Conservation (phyloP, 2,329 filamentous ascomycete genomes). For the Bipolaris oryzae region DNA sequence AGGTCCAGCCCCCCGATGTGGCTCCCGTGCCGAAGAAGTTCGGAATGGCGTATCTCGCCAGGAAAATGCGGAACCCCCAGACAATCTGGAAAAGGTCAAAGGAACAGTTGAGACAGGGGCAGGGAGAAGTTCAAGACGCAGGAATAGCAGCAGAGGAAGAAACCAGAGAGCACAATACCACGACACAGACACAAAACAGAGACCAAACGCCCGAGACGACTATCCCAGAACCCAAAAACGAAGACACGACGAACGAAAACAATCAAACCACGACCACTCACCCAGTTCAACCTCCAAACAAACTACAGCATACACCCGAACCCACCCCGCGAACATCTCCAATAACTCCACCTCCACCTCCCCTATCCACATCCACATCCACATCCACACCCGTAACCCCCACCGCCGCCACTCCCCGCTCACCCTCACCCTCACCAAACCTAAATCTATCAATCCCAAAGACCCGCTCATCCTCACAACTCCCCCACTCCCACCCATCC, state of each 20-base stretch:
- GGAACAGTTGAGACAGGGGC: background rate
- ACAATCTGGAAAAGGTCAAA: background rate
- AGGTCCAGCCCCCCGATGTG: background rate
- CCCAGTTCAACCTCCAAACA: constrained; percentile 3
- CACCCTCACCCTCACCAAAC: too few species aligned
- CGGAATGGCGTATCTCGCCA: background rate
- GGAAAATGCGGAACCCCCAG: background rate
- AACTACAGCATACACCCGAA: background rate
- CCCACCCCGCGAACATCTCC: background rate
- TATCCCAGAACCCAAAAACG: background rate
- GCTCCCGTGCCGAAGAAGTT: constrained; percentile 1
- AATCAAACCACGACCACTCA: background rate
- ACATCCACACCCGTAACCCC: too few species aligned
- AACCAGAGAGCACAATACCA: background rate
- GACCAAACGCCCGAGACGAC: background rate
- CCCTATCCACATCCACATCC: too few species aligned
- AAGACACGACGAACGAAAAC: background rate
- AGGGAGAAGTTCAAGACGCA: background rate
- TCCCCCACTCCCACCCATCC: background rate
- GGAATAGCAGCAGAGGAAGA: background rate
- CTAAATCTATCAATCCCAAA: too few species aligned
- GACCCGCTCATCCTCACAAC: background rate
- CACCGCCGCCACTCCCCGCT: too few species aligned
- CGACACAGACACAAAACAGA: background rate
- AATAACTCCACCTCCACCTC: too few species aligned